These are phyloP conservation scores for Tolypocladium ovalisporum DNA, from an alignment of 2,329 filamentous ascomycete species.

Conservation along the genomic window DNA sequence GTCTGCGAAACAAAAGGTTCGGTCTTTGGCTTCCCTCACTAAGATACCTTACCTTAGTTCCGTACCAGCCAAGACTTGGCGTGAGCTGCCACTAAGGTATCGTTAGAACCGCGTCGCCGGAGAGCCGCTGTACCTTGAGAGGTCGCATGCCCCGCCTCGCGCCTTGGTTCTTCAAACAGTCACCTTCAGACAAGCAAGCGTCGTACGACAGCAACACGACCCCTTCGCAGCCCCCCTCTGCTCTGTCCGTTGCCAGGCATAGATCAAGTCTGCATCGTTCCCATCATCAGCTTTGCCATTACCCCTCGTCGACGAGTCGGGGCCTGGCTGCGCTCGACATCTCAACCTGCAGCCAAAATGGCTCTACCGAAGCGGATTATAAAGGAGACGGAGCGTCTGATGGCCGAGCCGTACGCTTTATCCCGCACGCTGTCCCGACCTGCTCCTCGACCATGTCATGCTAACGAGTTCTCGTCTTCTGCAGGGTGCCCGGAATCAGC, in stretches of 20 bases:
- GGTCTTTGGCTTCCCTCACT: too few relatives aligned
- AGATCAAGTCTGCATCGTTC: background rate
- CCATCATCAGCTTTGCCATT: background rate
- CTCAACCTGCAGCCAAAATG: slow-evolving; percentile 29
- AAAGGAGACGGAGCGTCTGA: slow-evolving; percentile 95
- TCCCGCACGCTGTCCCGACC: background rate
- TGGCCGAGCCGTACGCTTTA: slow-evolving; percentile 83
- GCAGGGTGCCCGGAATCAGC: slow-evolving; percentile 88
- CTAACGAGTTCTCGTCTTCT: slow-evolving; percentile 8
- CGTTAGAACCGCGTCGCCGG: background rate
- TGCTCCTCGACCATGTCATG: background rate
- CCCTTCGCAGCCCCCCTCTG: background rate
- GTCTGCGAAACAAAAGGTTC: too few relatives aligned
- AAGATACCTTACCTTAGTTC: background rate
- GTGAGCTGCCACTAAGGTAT: background rate
- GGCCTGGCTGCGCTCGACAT: background rate
- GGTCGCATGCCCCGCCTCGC: background rate
- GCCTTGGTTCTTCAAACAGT: background rate
- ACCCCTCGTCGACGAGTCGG: background rate
- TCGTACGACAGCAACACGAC: background rate
- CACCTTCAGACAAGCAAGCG: background rate
- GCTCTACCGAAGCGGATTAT: slow-evolving; percentile 92
- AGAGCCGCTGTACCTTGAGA: background rate
- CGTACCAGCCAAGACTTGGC: background rate
- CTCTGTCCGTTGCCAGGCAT: background rate